Evolutionary conservation across 2,329 filamentous ascomycete genomes (phyloP).

Genomic region (Penicillium janthinellum): DNA sequence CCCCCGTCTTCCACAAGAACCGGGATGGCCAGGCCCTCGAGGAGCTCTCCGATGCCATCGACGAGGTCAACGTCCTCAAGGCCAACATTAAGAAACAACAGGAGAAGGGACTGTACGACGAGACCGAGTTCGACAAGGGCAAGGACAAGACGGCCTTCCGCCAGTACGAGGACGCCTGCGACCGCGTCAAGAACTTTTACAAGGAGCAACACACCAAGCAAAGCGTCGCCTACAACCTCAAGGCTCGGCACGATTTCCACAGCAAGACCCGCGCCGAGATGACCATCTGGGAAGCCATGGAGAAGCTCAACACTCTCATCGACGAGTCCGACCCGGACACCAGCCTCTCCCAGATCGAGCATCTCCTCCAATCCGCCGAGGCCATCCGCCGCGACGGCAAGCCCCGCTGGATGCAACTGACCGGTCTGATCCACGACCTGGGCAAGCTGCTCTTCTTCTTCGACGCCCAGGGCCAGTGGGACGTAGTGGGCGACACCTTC

Average conservation of each 20-base stretch:
- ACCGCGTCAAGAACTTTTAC: constrained; percentile 87
- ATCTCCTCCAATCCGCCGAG: constrained; percentile 84
- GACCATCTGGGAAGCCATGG: constrained; percentile 88
- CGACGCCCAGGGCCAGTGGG: constrained; percentile 86
- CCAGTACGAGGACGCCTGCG: constrained; percentile 80
- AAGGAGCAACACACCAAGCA: constrained; percentile 66
- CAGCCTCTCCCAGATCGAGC: constrained; percentile 82
- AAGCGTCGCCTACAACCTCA: constrained; percentile 72
- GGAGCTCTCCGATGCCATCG: constrained; percentile 60
- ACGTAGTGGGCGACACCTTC: constrained; percentile 72
- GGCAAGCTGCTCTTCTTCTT: constrained; percentile 55
- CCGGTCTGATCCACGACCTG: constrained; percentile 51
- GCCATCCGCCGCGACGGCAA: constrained; percentile 76
- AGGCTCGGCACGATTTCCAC: constrained; percentile 72
- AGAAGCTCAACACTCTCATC: constrained; percentile 87
- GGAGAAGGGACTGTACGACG: constrained; percentile 48
- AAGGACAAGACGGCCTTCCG: constrained; percentile 82
- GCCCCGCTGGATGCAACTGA: constrained; percentile 53
- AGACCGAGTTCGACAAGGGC: constrained; percentile 68
- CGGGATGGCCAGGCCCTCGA: constrained; percentile 61
- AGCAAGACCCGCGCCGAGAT: constrained; percentile 70
- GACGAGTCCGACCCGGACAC: constrained; percentile 93
- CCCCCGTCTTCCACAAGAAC: constrained; percentile 41
- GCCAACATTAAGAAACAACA: constrained; percentile 54
- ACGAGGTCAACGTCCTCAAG: constrained; percentile 63